A percentile compares a stretch with the other conserved stretches of the same genome.
Conservation (phyloP, 768 basidiomycete genomes). For the Boletus subcaerulescens region DNA sequence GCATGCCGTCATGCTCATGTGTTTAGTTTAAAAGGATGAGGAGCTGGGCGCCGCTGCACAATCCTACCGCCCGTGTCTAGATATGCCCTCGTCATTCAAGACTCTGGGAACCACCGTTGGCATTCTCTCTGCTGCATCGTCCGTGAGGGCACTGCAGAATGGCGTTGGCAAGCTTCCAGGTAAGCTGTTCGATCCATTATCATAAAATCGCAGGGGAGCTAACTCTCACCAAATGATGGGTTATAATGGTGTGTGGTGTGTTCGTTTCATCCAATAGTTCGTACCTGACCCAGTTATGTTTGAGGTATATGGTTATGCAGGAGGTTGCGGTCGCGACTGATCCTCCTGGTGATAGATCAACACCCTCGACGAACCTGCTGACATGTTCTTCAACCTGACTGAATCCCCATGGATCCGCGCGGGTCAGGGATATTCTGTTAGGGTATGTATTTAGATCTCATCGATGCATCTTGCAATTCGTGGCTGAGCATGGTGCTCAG, state of each 20-base stretch:
- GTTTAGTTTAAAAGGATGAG: slow-evolving; percentile 12
- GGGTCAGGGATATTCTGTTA: slow-evolving; percentile 57
- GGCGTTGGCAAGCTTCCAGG: slow-evolving; percentile 33
- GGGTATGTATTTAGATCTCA: slow-evolving; percentile 37
- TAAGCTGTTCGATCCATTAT: slow-evolving; percentile 4
- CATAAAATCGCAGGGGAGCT: not conserved
- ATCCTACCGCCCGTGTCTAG: not conserved
- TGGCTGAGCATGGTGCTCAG: slow-evolving; percentile 30
- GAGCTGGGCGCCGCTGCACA: not conserved
- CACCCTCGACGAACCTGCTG: slow-evolving; percentile 47
- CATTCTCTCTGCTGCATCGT: slow-evolving; percentile 11
- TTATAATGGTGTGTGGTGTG: slow-evolving; percentile 25
- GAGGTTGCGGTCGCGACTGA: not conserved
- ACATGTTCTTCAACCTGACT: slow-evolving; percentile 59
- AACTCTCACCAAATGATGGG: slow-evolving; percentile 27
- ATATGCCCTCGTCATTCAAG: slow-evolving; percentile 13
- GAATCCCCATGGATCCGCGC: slow-evolving; percentile 71
- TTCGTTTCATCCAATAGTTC: not conserved
- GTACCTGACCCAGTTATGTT: slow-evolving; percentile 1
- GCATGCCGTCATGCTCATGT: too few relatives aligned
- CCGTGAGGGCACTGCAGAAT: slow-evolving; percentile 22
- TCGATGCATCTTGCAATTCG: not conserved
- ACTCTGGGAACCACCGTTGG: slow-evolving; percentile 3
- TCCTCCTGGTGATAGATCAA: slow-evolving; percentile 44
- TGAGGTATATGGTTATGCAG: slow-evolving; percentile 7